Evolutionary conservation across 176 grass and related monocot species (phyloP).

Genomic region (Panicum miliaceum): DNA sequence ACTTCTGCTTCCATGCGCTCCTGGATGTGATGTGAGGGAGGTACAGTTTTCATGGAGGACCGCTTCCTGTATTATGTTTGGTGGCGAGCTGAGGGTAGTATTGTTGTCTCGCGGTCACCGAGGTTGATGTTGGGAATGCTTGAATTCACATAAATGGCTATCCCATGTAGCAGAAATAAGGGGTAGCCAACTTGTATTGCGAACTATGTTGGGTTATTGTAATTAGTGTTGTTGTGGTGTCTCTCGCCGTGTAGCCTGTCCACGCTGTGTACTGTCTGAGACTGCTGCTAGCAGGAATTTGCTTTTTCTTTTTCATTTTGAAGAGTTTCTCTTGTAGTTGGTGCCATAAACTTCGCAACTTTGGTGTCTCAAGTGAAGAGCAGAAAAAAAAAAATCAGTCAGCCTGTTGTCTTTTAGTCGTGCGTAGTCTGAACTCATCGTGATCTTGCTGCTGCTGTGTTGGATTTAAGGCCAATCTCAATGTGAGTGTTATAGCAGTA

Average conservation of each 20-base stretch:
- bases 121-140: background rate
- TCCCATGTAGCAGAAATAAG: conserved; percentile 43
- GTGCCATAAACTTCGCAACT: background rate
- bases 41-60: background rate
- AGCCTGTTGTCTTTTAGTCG: background rate
- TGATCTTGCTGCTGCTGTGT: background rate
- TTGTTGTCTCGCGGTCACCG: background rate
- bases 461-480: no score
- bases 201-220: conserved; percentile 11
- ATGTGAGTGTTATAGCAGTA: no score
- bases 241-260: background rate
- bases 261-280: background rate
- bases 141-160: conserved; percentile 21
- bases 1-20: conserved; percentile 43
- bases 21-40: conserved; percentile 52
- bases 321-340: background rate
- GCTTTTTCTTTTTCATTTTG: background rate
- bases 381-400: background rate
- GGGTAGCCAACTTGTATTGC: conserved; percentile 6
- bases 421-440: background rate
- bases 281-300: background rate
- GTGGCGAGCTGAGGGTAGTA: background rate
- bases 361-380: background rate
- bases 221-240: conserved; percentile 1
- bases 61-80: background rate